A percentile compares a stretch with the other conserved stretches of the same genome.
phyloP scores from a whole-genome alignment of 2,329 filamentous ascomycete species.

The Fusarium beomiforme region DNA sequence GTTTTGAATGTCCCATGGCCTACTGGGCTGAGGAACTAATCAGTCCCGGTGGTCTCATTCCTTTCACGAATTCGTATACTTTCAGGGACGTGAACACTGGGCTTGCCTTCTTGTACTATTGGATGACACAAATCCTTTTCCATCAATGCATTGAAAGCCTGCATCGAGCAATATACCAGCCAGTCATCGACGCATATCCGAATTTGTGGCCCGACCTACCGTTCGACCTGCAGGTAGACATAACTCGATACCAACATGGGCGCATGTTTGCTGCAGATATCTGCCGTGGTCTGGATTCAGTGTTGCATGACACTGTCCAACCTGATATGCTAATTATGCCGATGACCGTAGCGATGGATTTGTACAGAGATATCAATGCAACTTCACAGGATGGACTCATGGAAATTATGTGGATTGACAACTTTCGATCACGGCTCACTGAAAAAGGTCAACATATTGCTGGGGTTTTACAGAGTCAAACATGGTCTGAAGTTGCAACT shows the following conservation, averaged over 20 bases:
- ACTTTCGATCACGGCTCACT: conserved; percentile 52
- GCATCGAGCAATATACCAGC: conserved; percentile 56
- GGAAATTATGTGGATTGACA: conserved; percentile 60
- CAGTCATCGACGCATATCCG: conserved; percentile 54
- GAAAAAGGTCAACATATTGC: conserved; percentile 55
- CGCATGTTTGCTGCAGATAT: conserved; percentile 59
- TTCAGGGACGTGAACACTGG: conserved; percentile 58
- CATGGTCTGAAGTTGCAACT: conserved; percentile 52
- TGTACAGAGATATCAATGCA: conserved; percentile 53
- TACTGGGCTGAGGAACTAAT: conserved; percentile 54
- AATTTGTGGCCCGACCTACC: conserved; percentile 53
- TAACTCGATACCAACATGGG: conserved; percentile 55
- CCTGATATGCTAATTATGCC: conserved; percentile 58
- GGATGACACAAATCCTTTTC: conserved; percentile 61
- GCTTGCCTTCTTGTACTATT: conserved; percentile 63
- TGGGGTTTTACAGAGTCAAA: conserved; percentile 50
- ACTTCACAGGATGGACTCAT: conserved; percentile 54
- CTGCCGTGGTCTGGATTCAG: conserved; percentile 62
- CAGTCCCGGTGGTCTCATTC: conserved; percentile 47
- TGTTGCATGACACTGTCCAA: conserved; percentile 55
- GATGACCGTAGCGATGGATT: conserved; percentile 54
- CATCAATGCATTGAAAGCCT: conserved; percentile 59
- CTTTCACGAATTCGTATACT: conserved; percentile 57
- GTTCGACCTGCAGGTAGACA: conserved; percentile 52
- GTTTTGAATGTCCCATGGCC: conserved; percentile 44